Conservation (phyloP, 805 yeast genomes). For the Candida ovalis region DNA sequence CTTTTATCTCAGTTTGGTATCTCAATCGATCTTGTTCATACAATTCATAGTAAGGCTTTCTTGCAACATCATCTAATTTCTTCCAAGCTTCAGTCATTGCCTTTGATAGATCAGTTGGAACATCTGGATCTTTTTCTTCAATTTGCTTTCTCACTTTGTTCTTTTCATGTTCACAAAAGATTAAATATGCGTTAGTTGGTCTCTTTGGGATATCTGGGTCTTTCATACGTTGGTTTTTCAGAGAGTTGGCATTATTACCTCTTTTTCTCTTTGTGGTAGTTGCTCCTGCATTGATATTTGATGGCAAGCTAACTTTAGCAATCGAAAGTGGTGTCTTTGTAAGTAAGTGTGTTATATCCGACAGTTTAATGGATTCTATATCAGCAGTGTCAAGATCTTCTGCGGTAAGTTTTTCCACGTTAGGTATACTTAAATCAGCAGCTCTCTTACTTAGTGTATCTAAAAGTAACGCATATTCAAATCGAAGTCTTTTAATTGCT, state of each 20-base stretch:
- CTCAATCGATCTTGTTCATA: slow-evolving; percentile 77
- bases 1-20: slow-evolving; percentile 69
- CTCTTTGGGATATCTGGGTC: slow-evolving; percentile 87
- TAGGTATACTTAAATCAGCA: slow-evolving; percentile 22
- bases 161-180: slow-evolving; percentile 83
- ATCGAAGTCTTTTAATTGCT: slow-evolving; percentile 70
- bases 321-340: slow-evolving; percentile 24
- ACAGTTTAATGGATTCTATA: slow-evolving; percentile 23
- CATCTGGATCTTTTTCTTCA: slow-evolving; percentile 49
- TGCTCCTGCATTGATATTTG: slow-evolving; percentile 16
- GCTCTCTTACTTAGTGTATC: slow-evolving; percentile 72
- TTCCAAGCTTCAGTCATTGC: slow-evolving; percentile 88
- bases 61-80: slow-evolving; percentile 58
- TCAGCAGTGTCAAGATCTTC: slow-evolving; percentile 26
- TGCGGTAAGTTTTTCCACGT: slow-evolving; percentile 19
- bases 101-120: slow-evolving; percentile 62
- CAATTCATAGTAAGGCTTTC: slow-evolving; percentile 68
- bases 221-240: slow-evolving; percentile 39
- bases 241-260: slow-evolving; percentile 28
- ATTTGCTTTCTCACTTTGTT: slow-evolving; percentile 61
- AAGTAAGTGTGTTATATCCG: slow-evolving; percentile 27
- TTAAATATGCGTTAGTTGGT: slow-evolving; percentile 85
- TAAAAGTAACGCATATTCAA: slow-evolving; percentile 76
- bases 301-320: slow-evolving; percentile 15
- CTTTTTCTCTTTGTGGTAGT: slow-evolving; percentile 25